A percentile compares a stretch with the other conserved stretches of the same genome.
Conservation (phyloP, 2,329 filamentous ascomycete species). For the Beauveria asiatica region DNA sequence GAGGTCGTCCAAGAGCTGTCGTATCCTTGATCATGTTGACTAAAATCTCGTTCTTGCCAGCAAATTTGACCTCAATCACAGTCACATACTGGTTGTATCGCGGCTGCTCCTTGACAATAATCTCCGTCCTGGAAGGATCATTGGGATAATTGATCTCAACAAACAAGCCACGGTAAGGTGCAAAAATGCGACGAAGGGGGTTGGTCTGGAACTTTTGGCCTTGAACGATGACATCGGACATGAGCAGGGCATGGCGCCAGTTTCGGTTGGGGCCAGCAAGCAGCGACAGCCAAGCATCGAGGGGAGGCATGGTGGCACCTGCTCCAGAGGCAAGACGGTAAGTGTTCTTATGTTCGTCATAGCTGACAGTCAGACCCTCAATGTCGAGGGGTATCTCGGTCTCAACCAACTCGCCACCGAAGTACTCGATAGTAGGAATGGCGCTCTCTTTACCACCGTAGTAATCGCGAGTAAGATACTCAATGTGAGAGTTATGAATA, state of each 20-base stretch:
- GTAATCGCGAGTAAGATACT: constrained; percentile 66
- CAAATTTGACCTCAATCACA: constrained; percentile 76
- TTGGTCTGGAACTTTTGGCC: constrained; percentile 97
- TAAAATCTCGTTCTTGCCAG: constrained; percentile 67
- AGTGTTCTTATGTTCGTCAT: constrained; percentile 68
- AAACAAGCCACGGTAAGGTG: constrained; percentile 74
- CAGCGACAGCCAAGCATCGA: constrained; percentile 79
- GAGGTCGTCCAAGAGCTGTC: constrained; percentile 72
- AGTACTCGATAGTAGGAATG: constrained; percentile 87
- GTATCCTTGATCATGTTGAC: constrained; percentile 91
- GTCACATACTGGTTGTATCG: constrained; percentile 79
- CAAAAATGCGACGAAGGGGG: constrained; percentile 85
- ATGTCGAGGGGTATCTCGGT: constrained; percentile 64
- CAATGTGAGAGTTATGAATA: constrained; percentile 83
- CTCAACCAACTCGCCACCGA: constrained; percentile 78
- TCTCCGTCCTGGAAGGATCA: constrained; percentile 72
- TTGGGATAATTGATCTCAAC: constrained; percentile 82
- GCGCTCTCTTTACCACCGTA: constrained; percentile 65
- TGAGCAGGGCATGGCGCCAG: constrained; percentile 92
- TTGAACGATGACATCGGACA: constrained; percentile 87
- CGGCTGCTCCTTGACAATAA: constrained; percentile 80
- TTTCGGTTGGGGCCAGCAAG: constrained; percentile 79
- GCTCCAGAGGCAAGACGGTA: constrained; percentile 76
- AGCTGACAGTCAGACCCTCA: constrained; percentile 76
- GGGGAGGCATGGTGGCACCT: constrained; percentile 63